Percentiles rank a stretch among this genome's conserved stretches.
These are phyloP conservation scores for Metschnikowia colocasiae DNA, from an alignment of 805 yeast species.

Conservation along the genomic window DNA sequence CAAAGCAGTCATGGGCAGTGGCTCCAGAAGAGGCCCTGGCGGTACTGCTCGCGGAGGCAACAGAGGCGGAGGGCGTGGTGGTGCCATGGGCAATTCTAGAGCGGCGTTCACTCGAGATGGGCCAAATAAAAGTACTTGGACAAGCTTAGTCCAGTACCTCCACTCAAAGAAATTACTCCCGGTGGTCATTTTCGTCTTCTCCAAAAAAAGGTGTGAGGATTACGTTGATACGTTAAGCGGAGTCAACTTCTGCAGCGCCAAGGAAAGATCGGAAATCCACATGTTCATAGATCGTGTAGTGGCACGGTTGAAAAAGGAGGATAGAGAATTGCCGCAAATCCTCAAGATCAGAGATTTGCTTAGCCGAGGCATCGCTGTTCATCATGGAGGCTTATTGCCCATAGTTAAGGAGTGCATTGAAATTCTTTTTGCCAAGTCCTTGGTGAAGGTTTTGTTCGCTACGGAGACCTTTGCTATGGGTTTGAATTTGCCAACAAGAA, in stretches of 20 bases:
- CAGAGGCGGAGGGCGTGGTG: conserved; percentile 20
- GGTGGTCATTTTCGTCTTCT: conserved; percentile 89
- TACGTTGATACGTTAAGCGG: conserved; percentile 76
- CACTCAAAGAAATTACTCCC: conserved; percentile 73
- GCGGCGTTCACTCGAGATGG: conserved; percentile 46
- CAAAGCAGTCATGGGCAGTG: conserved; percentile 34
- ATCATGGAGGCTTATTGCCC: conserved; percentile 91
- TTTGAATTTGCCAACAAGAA: conserved; percentile 90
- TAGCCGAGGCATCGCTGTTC: conserved; percentile 91
- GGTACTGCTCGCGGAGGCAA: conserved; percentile 46
- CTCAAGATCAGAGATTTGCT: conserved; percentile 75
- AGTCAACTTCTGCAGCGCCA: conserved; percentile 76
- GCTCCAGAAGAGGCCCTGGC: conserved; percentile 41
- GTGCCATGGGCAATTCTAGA: conserved; percentile 5
- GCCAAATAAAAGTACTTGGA: conserved; percentile 79
- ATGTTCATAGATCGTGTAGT: conserved; percentile 91
- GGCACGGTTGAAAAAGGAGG: conserved; percentile 83
- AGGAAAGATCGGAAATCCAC: conserved; percentile 85
- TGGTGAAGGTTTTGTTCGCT: conserved; percentile 89
- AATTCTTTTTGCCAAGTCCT: conserved; percentile 79
- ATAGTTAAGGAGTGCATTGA: conserved; percentile 92
- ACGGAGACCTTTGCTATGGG: conserved; percentile 99
- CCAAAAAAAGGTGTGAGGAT: conserved; percentile 90
- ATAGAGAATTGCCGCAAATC: conserved; percentile 90
- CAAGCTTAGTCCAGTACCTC: conserved; percentile 65